Base-by-base conservation (phyloP, 257 asterid genomes). In the Agastache rugosa region DNA sequence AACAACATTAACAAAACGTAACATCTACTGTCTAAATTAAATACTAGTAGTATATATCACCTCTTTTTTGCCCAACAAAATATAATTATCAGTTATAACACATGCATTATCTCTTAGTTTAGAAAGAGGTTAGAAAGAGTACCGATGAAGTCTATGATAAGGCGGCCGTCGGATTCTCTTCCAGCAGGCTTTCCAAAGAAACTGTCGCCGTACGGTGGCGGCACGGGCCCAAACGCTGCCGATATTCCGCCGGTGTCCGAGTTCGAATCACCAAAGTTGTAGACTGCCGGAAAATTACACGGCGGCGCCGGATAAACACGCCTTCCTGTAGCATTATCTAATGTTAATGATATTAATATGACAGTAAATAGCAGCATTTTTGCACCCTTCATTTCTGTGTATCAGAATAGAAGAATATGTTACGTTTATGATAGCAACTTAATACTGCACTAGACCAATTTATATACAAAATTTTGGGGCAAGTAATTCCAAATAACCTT, bases 201-300 rank as follows among this genome's bases (percentile, higher is more conserved):
- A 31, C 77, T 85, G 44, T 31, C 42, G 47, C 92, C 91, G 31
- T 72, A 74, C 0, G 95, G 92, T 2, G 82, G 55, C 0, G 84
- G 77, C 63, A 75, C 48, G 8, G 89, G 87, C 10, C 69, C 72
- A 73, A 89, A 89, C 19, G 83, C 82, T 0, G 90, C 92, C 9
- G 92, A 77, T 17, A 82, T 73, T 0, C 84, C 90, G 7, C 95
- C 92, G 9, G 92, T 87, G 16, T 89, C 95, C 0, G 92, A 87
- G 73, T 85, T 89, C 0, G 90, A 83, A 75, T 89, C 92, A 1
- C 92, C 90, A 11, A 89, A 89, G 73, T 89, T 87, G 83, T 83
- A 89, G 8, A 85, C 55, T 41, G 88, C 91, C 4, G 89, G 95
- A 61, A 81, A 83, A 8, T 83, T 60, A 37, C 95, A 87, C 9